Conservation (phyloP, 306 rosid genomes). For the Abrus precatorius region DNA sequence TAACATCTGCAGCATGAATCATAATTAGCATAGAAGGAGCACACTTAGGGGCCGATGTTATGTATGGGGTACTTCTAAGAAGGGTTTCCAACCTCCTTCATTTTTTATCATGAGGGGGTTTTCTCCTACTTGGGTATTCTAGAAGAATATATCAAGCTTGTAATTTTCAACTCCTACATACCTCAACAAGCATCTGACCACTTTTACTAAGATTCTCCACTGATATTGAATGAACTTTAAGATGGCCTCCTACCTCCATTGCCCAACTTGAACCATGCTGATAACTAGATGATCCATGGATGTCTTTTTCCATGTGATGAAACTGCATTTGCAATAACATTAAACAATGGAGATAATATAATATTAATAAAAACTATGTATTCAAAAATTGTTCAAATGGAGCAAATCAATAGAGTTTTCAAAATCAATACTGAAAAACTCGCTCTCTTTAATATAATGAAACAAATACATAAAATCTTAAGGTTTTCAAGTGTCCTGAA, state of each 20-base stretch:
- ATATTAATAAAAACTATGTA: neutral
- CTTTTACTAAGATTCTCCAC: constrained; percentile 85
- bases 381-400: neutral
- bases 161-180: constrained; percentile 44
- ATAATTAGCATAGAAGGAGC: constrained; percentile 24
- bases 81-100: too few relatives aligned
- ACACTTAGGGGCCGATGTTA: neutral
- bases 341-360: constrained; percentile 20
- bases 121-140: too few relatives aligned
- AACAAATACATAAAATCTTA: too few relatives aligned
- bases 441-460: neutral
- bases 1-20: constrained; percentile 71
- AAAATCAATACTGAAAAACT: constrained; percentile 6
- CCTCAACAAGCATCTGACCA: constrained; percentile 97
- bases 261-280: constrained; percentile 97
- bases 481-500: too few relatives aligned
- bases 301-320: constrained; percentile 69
- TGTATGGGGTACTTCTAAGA: neutral
- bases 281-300: constrained; percentile 63
- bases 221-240: constrained; percentile 84
- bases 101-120: too few relatives aligned
- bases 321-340: constrained; percentile 57
- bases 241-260: constrained; percentile 94
- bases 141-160: neutral
- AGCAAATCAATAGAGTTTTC: constrained; percentile 13